Percentiles rank a stretch among this genome's conserved stretches.
Evolutionary conservation across 768 basidiomycete genomes (phyloP).

Genomic region (Boletus sp.): DNA sequence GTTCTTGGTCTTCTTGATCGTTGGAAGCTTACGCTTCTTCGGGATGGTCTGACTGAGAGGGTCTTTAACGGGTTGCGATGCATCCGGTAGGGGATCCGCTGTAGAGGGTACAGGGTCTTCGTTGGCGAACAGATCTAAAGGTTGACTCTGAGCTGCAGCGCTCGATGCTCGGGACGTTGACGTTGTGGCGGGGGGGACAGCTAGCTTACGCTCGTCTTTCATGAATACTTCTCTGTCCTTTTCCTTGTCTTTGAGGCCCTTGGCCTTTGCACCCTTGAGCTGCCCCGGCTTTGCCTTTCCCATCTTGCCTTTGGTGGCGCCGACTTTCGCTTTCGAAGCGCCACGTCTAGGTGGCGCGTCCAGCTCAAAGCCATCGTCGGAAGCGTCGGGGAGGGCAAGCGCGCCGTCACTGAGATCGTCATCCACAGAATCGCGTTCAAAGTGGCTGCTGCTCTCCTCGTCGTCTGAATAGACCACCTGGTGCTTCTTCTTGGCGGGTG

Average conservation of each 20-base stretch:
- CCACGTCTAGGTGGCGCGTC: slow-evolving; percentile 23
- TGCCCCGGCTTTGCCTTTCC: slow-evolving; percentile 22
- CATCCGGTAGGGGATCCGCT: slow-evolving; percentile 11
- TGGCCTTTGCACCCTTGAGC: slow-evolving; percentile 26
- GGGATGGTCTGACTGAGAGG: slow-evolving; percentile 26
- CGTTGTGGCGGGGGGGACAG: slow-evolving; percentile 11
- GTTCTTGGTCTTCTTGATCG: slow-evolving; percentile 68
- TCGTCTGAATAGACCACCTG: slow-evolving; percentile 30
- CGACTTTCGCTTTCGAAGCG: slow-evolving; percentile 21
- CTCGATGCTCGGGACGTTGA: slow-evolving; percentile 27
- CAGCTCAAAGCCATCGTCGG: slow-evolving; percentile 29
- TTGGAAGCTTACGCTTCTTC: slow-evolving; percentile 66
- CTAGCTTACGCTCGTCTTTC: slow-evolving; percentile 42
- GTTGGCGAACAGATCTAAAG: slow-evolving; percentile 30
- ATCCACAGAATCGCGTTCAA: slow-evolving; percentile 25
- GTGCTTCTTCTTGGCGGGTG: slow-evolving; percentile 18
- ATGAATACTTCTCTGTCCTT: slow-evolving; percentile 36
- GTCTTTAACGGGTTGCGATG: slow-evolving; percentile 31
- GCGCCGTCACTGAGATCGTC: slow-evolving; percentile 26
- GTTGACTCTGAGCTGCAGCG: slow-evolving; percentile 34
- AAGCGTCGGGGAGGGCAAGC: slow-evolving; percentile 22
- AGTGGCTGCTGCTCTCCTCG: slow-evolving; percentile 27
- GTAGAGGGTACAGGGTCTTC: slow-evolving; percentile 21
- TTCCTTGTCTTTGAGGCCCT: slow-evolving; percentile 33
- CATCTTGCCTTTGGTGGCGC: slow-evolving; percentile 25